A percentile compares a stretch with the other conserved stretches of the same genome.
Evolutionary conservation across 805 yeast genomes (phyloP).

Genomic region (Wickerhamiella kurtzmanii): DNA sequence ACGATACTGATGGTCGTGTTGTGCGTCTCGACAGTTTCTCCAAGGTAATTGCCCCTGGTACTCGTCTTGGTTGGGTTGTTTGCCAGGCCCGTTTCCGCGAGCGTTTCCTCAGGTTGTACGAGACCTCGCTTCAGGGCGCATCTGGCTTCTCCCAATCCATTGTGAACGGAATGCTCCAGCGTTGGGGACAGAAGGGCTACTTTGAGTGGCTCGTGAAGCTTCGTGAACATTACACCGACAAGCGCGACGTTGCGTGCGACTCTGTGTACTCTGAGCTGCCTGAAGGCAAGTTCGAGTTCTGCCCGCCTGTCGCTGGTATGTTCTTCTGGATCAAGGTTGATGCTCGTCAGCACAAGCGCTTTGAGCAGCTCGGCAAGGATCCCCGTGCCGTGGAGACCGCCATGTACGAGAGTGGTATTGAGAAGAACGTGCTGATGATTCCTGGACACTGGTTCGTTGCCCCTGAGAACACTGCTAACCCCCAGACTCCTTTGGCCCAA

Average conservation of each 20-base stretch:
- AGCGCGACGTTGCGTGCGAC: slow-evolving; percentile 79
- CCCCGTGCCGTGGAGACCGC: slow-evolving; percentile 23
- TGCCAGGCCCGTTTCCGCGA: slow-evolving; percentile 52
- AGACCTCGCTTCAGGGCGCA: slow-evolving; percentile 67
- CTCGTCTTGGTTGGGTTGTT: slow-evolving; percentile 79
- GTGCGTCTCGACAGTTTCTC: slow-evolving; percentile 81
- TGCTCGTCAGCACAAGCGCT: slow-evolving; percentile 38
- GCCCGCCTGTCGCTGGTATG: slow-evolving; percentile 41
- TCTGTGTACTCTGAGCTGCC: slow-evolving; percentile 52
- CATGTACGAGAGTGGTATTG: slow-evolving; percentile 25
- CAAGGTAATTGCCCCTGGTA: slow-evolving; percentile 83
- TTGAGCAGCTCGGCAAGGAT: slow-evolving; percentile 20
- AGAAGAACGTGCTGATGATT: slow-evolving; percentile 25
- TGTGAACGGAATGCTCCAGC: slow-evolving; percentile 53
- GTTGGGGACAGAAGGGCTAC: slow-evolving; percentile 88
- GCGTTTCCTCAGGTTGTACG: slow-evolving; percentile 57
- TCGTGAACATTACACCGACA: slow-evolving; percentile 61
- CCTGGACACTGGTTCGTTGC: slow-evolving; percentile 33
- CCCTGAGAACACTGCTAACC: slow-evolving; percentile 21
- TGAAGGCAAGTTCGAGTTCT: slow-evolving; percentile 23
- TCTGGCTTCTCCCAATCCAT: slow-evolving; percentile 69
- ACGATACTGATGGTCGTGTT: slow-evolving; percentile 82
- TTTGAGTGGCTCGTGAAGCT: slow-evolving; percentile 76
- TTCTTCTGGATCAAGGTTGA: slow-evolving; percentile 41
- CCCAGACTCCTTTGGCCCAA: slow-evolving; percentile 25